Conservation (phyloP, 192 early-diverging fungal species). For the Phlyctochytrium arcticum region DNA sequence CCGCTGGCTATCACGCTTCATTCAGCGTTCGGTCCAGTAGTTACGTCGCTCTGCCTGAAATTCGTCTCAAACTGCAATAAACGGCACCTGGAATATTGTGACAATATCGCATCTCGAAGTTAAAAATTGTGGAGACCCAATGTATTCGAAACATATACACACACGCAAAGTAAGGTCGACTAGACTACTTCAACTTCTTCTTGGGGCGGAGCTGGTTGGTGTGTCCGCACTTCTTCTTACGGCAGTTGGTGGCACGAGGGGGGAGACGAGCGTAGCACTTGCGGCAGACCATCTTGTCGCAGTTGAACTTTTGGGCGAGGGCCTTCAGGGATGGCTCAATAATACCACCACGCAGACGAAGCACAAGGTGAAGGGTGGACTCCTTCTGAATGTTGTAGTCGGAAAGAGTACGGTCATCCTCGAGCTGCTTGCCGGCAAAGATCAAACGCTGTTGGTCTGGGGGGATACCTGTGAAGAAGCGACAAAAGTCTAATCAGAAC, state of each 20-base stretch:
- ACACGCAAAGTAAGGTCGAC: no score
- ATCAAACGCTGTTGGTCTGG: slow-evolving; percentile 99
- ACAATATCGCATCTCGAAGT: no score
- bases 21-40: no score
- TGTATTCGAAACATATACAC: no score
- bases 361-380: slow-evolving; percentile 94
- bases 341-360: slow-evolving; percentile 94
- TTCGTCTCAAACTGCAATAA: no score
- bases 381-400: slow-evolving; percentile 99
- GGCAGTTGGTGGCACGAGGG: slow-evolving; percentile 99
- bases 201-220: slow-evolving; percentile 98
- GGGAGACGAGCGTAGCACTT: slow-evolving; percentile 99
- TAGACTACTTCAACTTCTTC: slow-evolving; percentile 41
- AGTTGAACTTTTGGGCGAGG: slow-evolving; percentile 99
- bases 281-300: slow-evolving; percentile 99
- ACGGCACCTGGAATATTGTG: no score
- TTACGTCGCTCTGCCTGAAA: no score
- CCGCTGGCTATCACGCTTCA: no score
- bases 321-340: slow-evolving; percentile 99
- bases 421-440: slow-evolving; percentile 99
- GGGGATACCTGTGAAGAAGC: slow-evolving; percentile 67
- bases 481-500: background rate
- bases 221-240: slow-evolving; percentile 99
- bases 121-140: no score
- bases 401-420: slow-evolving; percentile 94